These are phyloP conservation scores for Ophiocordyceps australis DNA, from an alignment of 2,329 filamentous ascomycete genomes.

Conservation along the genomic window DNA sequence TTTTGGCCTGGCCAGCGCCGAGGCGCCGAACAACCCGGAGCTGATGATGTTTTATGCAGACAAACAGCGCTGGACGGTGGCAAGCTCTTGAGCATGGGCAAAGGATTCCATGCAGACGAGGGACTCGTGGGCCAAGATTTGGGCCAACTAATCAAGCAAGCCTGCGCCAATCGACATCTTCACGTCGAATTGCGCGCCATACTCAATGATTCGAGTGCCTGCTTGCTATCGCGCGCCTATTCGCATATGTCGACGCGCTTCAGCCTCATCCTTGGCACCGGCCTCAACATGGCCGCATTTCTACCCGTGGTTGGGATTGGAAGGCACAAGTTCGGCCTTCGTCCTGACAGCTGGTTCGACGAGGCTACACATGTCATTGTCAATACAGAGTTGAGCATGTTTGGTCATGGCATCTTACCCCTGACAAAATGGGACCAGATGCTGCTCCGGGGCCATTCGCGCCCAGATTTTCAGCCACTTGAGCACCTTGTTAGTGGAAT, in stretches of 20 bases:
- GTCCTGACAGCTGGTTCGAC: constrained; percentile 36
- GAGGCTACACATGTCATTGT: constrained; percentile 43
- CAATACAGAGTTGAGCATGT: constrained; percentile 52
- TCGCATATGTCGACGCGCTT: constrained; percentile 38
- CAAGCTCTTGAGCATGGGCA: constrained; percentile 44
- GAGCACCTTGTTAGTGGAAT: constrained; percentile 46
- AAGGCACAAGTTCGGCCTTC: constrained; percentile 34
- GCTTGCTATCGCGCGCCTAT: constrained; percentile 46
- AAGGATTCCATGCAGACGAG: constrained; percentile 41
- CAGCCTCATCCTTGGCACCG: constrained; percentile 48
- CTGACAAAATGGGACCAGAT: constrained; percentile 41
- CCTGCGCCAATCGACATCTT: constrained; percentile 31
- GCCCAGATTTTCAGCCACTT: constrained; percentile 42
- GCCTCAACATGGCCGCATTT: constrained; percentile 47
- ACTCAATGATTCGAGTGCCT: constrained; percentile 50
- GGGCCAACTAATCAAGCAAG: constrained; percentile 34
- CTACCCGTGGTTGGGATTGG: constrained; percentile 39
- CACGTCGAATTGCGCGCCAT: constrained; percentile 40
- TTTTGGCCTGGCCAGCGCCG: neutral
- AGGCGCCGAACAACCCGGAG: too few relatives aligned
- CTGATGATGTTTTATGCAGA: constrained; percentile 18
- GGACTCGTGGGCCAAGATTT: constrained; percentile 41
- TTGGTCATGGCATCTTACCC: constrained; percentile 38
- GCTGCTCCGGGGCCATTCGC: constrained; percentile 31
- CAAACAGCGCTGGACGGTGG: constrained; percentile 46